These are phyloP conservation scores for Globomyces sp. DNA, from an alignment of 371 early-diverging fungal species.

Conservation along the genomic window DNA sequence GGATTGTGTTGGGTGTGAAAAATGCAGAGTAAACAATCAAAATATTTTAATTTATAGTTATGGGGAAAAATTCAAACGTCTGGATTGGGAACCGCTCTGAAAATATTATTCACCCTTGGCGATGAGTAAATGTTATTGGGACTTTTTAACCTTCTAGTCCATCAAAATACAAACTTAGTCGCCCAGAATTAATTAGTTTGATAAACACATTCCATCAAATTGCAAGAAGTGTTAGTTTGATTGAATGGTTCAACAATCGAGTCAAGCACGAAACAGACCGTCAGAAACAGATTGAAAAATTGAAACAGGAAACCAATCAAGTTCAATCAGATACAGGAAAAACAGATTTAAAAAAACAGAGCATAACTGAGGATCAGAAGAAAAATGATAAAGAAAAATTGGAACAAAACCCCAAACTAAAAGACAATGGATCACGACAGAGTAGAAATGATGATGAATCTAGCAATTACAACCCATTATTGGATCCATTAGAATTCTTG, in stretches of 20 bases:
- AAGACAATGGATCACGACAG: no score
- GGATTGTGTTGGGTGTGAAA: conserved; percentile 98
- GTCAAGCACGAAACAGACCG: no score
- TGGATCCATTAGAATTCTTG: no score
- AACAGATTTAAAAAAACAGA: no score
- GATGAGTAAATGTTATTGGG: conserved; percentile 7
- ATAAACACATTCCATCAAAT: conserved; percentile 82
- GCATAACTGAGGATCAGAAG: no score
- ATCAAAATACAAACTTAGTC: conserved; percentile 43
- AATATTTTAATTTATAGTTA: conserved; percentile 33
- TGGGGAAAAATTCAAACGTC: conserved; percentile 91
- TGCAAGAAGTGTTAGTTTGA: background rate
- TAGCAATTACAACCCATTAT: no score
- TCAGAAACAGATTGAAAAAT: no score
- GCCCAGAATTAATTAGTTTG: conserved; percentile 90
- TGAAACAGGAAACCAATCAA: no score
- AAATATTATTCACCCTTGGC: conserved; percentile 88
- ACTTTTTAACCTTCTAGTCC: conserved; percentile 19
- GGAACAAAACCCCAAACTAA: no score
- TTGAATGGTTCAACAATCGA: background rate
- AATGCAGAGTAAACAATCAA: conserved; percentile 62
- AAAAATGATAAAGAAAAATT: no score
- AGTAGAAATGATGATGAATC: no score
- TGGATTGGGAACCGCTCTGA: conserved; percentile 91
- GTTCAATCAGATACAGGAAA: no score